Conservation (phyloP, 352 stramenopile species). For the Pythium insidiosum region DNA sequence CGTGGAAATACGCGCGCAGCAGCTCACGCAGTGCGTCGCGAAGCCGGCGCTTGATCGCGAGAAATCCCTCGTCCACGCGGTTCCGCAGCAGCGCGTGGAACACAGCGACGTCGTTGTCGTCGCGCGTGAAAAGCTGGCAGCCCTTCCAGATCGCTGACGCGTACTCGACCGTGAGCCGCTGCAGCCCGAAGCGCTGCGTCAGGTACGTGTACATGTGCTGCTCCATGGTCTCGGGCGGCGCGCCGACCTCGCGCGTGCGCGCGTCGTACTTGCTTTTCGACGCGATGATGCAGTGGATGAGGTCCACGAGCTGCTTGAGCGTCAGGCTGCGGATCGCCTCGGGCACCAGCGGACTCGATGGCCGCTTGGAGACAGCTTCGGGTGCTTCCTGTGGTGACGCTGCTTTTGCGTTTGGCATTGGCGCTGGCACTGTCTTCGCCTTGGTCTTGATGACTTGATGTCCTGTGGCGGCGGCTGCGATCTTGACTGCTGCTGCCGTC, state of each 20-base stretch:
- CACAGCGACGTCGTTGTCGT: slow-evolving; percentile 69
- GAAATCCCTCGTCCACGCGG: slow-evolving; percentile 76
- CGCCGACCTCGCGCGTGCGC: slow-evolving; percentile 23
- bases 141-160: slow-evolving; percentile 77
- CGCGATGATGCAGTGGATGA: slow-evolving; percentile 60
- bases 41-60: slow-evolving; percentile 68
- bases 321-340: slow-evolving; percentile 34
- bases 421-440: neutral
- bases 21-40: slow-evolving; percentile 67
- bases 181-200: slow-evolving; percentile 80
- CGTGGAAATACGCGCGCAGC: slow-evolving; percentile 62
- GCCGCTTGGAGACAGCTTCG: neutral
- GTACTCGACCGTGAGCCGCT: slow-evolving; percentile 67
- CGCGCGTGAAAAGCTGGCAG: slow-evolving; percentile 28
- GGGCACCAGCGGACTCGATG: neutral
- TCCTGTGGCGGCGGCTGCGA: neutral
- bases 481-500: neutral
- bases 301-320: slow-evolving; percentile 69
- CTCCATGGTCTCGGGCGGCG: slow-evolving; percentile 78
- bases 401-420: neutral
- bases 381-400: neutral
- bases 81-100: slow-evolving; percentile 74
- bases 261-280: slow-evolving; percentile 71
- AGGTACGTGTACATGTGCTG: slow-evolving; percentile 88
- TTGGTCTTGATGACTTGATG: neutral